Percentiles rank a stretch among this genome's conserved stretches.
These are phyloP conservation scores for Populus euphratica DNA, from an alignment of 345 rosid genomes.

Conservation along the genomic window DNA sequence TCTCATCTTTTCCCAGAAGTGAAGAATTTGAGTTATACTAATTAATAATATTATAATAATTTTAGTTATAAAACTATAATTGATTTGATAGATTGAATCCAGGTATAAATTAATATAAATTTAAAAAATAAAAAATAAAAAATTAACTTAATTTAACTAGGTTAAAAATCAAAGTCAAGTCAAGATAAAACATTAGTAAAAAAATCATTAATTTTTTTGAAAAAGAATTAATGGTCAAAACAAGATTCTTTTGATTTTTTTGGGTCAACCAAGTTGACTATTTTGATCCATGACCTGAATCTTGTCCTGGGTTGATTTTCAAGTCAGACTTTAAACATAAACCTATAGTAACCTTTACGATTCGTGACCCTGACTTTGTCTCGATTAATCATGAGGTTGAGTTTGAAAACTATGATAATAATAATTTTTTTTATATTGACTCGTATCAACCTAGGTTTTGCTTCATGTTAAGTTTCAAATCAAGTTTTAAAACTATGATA, in stretches of 20 bases:
- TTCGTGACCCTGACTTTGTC: too few species aligned
- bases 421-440: too few species aligned
- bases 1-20: too few species aligned
- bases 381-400: fast-evolving
- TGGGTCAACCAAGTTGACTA: fast-evolving
- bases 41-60: too few species aligned
- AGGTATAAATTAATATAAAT: fast-evolving
- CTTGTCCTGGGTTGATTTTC: fast-evolving
- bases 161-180: fast-evolving
- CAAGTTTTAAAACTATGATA: too few species aligned
- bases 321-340: too few species aligned
- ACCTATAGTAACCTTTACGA: fast-evolving
- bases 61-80: fast-evolving
- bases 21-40: too few species aligned
- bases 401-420: too few species aligned
- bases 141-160: fast-evolving
- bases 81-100: fast-evolving
- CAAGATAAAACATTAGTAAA: fast-evolving
- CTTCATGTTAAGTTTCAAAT: fast-evolving
- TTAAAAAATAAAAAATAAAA: too few species aligned
- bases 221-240: too few species aligned
- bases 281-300: too few species aligned
- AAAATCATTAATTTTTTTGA: fast-evolving
- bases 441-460: fast-evolving
- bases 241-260: too few species aligned